Conservation (phyloP, 1,284 basidiomycete genomes). For the Puccinia novopanici region DNA sequence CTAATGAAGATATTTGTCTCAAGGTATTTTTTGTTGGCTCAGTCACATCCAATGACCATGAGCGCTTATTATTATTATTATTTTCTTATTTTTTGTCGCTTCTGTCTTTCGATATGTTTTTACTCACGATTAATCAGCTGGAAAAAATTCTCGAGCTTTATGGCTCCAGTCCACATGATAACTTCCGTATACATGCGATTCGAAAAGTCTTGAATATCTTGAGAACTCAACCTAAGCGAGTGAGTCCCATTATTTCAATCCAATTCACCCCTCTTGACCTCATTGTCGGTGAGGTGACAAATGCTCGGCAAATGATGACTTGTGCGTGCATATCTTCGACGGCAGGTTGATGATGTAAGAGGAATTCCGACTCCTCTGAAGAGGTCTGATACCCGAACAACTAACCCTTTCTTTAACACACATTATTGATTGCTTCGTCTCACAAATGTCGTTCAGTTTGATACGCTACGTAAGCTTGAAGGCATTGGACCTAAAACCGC, state of each 20-base stretch:
- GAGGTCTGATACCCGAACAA: no score
- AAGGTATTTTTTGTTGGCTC: conserved; percentile 24
- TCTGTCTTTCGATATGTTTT: no score
- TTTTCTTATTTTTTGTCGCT: no score
- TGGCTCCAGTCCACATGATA: conserved; percentile 10
- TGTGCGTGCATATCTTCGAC: neutral
- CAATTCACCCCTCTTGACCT: neutral
- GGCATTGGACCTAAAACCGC: conserved; percentile 33
- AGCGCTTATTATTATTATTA: neutral
- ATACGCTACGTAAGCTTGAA: conserved; percentile 19
- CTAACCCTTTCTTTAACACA: no score
- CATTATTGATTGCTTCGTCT: neutral
- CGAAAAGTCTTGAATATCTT: conserved; percentile 6
- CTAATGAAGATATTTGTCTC: conserved; percentile 35
- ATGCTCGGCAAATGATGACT: neutral
- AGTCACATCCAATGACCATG: neutral
- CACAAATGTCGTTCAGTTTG: conserved; percentile 2
- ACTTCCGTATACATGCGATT: conserved; percentile 20
- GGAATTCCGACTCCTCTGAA: neutral
- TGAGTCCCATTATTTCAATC: neutral
- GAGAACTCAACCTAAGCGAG: conserved; percentile 29
- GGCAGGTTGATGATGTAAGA: conserved; percentile 16
- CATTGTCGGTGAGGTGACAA: no score
- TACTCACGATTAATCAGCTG: neutral
- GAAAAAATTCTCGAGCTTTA: conserved; percentile 33